Percentiles rank a stretch among this genome's conserved stretches.
Conservation (phyloP, 2,329 filamentous ascomycete species). For the Claviceps monticola region DNA sequence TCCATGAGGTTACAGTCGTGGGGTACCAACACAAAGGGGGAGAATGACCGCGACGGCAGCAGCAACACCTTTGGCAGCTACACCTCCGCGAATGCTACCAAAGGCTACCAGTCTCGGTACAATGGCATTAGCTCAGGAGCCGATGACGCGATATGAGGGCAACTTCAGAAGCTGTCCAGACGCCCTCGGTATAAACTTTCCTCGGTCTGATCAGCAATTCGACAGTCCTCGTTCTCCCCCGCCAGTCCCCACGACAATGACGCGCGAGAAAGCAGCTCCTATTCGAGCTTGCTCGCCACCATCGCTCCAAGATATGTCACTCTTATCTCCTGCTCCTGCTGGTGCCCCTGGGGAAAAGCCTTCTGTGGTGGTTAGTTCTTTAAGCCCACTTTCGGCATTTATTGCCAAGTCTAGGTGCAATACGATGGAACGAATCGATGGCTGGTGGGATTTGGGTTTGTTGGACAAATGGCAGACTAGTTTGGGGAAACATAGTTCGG, state of each 20-base stretch:
- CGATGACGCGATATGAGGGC: conserved; percentile 18
- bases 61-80: not conserved
- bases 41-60: not conserved
- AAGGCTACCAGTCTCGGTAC: conserved; percentile 23
- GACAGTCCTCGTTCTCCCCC: conserved; percentile 14
- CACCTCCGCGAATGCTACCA: conserved; percentile 9
- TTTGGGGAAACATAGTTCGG: conserved; percentile 10
- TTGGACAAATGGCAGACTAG: conserved; percentile 29
- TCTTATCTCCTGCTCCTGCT: conserved; percentile 13
- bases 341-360: conserved; percentile 6
- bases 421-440: conserved; percentile 34
- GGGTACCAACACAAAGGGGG: conserved; percentile 13
- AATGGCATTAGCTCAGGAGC: conserved; percentile 18
- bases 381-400: conserved; percentile 6
- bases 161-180: conserved; percentile 17
- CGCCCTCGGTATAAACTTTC: conserved; percentile 14
- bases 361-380: conserved; percentile 1
- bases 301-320: conserved; percentile 16
- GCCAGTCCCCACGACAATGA: conserved; percentile 20
- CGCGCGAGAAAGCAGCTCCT: conserved; percentile 12
- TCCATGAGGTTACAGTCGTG: conserved; percentile 36
- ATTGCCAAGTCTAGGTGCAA: conserved; percentile 24
- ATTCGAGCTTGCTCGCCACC: conserved; percentile 8
- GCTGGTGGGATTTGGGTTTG: conserved; percentile 41
- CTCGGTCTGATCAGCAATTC: conserved; percentile 5